phyloP scores from a whole-genome alignment of 2,329 filamentous ascomycete genomes.

The Daldinia eschscholtzii region DNA sequence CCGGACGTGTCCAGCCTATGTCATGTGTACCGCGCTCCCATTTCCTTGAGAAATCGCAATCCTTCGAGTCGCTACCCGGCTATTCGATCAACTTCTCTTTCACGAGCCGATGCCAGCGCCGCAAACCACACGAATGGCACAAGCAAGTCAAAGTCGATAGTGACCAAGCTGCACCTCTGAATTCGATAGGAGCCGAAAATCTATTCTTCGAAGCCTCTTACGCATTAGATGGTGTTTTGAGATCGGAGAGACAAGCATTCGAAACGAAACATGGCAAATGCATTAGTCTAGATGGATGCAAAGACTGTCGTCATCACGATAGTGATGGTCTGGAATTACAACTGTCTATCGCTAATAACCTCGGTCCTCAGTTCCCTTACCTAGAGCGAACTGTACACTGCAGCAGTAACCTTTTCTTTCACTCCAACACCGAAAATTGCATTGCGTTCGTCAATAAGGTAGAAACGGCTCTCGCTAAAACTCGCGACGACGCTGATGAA shows the following conservation, averaged over 20 bases:
- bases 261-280: constrained; percentile 57
- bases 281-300: constrained; percentile 54
- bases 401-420: constrained; percentile 61
- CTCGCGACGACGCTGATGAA: constrained; percentile 59
- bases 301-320: constrained; percentile 57
- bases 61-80: constrained; percentile 63
- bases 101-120: constrained; percentile 57
- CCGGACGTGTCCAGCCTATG: constrained; percentile 60
- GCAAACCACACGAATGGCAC: constrained; percentile 54
- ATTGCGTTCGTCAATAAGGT: constrained; percentile 59
- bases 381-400: constrained; percentile 59
- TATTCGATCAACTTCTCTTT: constrained; percentile 63
- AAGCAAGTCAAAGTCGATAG: constrained; percentile 61
- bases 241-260: constrained; percentile 57
- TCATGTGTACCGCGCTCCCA: constrained; percentile 61
- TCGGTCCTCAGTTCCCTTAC: constrained; percentile 62
- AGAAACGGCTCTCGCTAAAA: constrained; percentile 54
- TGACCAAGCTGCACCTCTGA: constrained; percentile 62
- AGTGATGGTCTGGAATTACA: constrained; percentile 61
- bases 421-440: constrained; percentile 59
- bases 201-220: constrained; percentile 61
- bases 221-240: constrained; percentile 58
- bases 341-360: constrained; percentile 62
- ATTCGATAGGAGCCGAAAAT: constrained; percentile 60
- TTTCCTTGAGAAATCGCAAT: constrained; percentile 60